These are phyloP conservation scores for Talaromyces sp. DNA, from an alignment of 2,329 filamentous ascomycete genomes.

Conservation along the genomic window DNA sequence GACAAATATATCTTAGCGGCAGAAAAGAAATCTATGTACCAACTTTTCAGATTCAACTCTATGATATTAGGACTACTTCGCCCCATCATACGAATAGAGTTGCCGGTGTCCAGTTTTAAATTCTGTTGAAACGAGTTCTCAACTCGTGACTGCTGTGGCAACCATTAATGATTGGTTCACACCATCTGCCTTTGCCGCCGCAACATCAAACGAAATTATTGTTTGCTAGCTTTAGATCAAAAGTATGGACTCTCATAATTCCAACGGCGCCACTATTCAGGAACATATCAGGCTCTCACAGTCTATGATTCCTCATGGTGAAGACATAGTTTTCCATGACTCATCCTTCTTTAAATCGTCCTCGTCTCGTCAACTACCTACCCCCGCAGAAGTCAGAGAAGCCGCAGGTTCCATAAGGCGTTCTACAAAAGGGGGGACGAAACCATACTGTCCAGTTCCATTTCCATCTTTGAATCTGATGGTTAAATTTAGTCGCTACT, in stretches of 20 bases:
- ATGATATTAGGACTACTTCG: no score
- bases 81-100: no score
- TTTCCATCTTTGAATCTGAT: conserved; percentile 29
- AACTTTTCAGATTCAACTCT: no score
- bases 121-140: no score
- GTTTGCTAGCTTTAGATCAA: no score
- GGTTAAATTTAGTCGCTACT: conserved; percentile 34
- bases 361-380: conserved; percentile 17
- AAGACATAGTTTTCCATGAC: not conserved
- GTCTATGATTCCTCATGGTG: not conserved
- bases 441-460: conserved; percentile 25
- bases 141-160: no score
- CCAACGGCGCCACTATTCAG: not conserved
- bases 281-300: not conserved
- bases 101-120: no score
- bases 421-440: conserved; percentile 15
- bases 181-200: no score
- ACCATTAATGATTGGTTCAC: no score
- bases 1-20: no score
- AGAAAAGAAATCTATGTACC: no score
- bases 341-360: not conserved
- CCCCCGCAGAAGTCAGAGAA: conserved; percentile 25
- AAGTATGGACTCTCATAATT: not conserved
- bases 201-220: no score
- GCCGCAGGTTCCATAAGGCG: conserved; percentile 17